Percentiles rank a stretch among this genome's conserved stretches.
These are phyloP conservation scores for slime mould (Dictyostelium discoideum) DNA, from an alignment of 78 protist species.

Conservation along the genomic window dicty_2.7 NC_007091.3:4843501-4844000, in stretches of 20 bases:
- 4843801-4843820: no score
- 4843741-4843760: background rate
- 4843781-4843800: background rate
- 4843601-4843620: background rate
- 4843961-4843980: background rate
- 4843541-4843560: conserved; percentile 17
- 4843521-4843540: background rate
- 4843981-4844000: background rate
- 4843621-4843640: background rate
- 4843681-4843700: background rate
- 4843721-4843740: no score
- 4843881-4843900: no score
- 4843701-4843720: background rate
- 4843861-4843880: background rate
- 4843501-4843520: background rate
- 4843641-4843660: background rate
- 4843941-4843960: background rate
- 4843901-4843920: background rate
- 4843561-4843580: background rate
- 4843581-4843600: background rate
- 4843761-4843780: background rate
- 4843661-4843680: background rate
- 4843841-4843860: no score
- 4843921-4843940: background rate
- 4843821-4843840: no score